Conservation (phyloP, 192 early-diverging fungal genomes). For the Chytriomyces hyalinus region DNA sequence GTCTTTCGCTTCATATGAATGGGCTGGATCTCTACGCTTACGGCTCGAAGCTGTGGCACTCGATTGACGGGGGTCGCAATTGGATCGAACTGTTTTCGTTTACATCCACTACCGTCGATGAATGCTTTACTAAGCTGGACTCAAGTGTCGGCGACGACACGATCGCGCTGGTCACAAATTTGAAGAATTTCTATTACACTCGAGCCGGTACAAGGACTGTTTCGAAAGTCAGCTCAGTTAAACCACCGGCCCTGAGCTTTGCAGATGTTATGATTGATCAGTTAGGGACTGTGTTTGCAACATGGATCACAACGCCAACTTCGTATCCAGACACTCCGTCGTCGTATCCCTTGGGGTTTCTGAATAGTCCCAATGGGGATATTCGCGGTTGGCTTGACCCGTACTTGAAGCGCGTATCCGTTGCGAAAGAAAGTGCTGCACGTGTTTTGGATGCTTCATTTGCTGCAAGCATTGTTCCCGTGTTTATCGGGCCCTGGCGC, state of each 20-base stretch:
- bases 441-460: constrained; percentile 16
- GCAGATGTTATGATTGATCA: constrained; percentile 15
- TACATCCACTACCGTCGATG: neutral
- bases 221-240: neutral
- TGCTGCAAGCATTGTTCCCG: constrained; percentile 23
- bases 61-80: constrained; percentile 32
- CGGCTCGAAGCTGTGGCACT: constrained; percentile 33
- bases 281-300: constrained; percentile 8
- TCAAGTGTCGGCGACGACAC: constrained; percentile 6
- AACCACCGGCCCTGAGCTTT: neutral
- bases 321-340: neutral
- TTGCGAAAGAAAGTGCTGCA: constrained; percentile 4
- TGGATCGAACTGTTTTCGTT: constrained; percentile 22
- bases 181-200: constrained; percentile 17
- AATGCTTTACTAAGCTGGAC: constrained; percentile 22
- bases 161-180: constrained; percentile 18
- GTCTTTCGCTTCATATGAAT: constrained; percentile 27
- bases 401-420: neutral
- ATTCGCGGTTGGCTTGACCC: neutral
- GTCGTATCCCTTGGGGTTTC: constrained; percentile 31
- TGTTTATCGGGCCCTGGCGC: constrained; percentile 18
- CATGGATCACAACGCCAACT: neutral
- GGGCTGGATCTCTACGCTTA: constrained; percentile 35
- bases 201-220: neutral
- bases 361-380: constrained; percentile 25